Base-by-base conservation (phyloP, 257 asterid genomes). In the Solanum megistacrolobum region DNA sequence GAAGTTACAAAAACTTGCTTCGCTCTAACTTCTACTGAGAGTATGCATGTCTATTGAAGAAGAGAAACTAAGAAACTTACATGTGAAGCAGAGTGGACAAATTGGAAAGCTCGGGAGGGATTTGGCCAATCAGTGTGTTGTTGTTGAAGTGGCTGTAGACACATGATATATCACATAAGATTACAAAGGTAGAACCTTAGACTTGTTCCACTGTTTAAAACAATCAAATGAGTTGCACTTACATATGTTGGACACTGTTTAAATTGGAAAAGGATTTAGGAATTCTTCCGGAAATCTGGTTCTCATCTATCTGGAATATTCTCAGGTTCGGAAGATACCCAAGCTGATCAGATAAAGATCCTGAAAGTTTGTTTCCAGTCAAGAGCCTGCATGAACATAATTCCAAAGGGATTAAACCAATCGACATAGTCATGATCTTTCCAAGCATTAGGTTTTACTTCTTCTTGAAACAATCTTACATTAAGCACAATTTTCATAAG, bases 111-210 rank as follows among this genome's bases (percentile, higher is more conserved):
- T 92, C 89, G 3, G 84, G 18, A 39, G 94, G 94, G 83, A 92
- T 90, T 89, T 91, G 92, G 68, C 93, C 94, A 87, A 88, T 92
- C 85, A 92, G 91, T 25, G 93, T 90, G 85, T 92, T 92, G 86
- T 92, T 91, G 87, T 92, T 92, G 90, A 91, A 90, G 90, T 92
- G 94, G 76, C 94, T 92, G 92, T 88, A 89, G 78, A 89, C n/a
- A 75, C 75, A 83, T 83, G 71, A 72, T 32, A 27, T 62, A 23
- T 23, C 38, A 81, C 68, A 43, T 69, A 36, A 82, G 41, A 82
- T 36, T 43, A 27, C 74, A 68, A 81, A 39, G 35, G 48, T 13
- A n/a, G 20, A 25, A 62, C 32, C 75, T 23, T 69, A 25, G 21
- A 82, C 46, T 82, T 82, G 52, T 69, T 87, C 18, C 85, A 74